A percentile compares a stretch with the other conserved stretches of the same genome.
Evolutionary conservation across 73 alveolate genomes (phyloP).

Genomic region (Paramecium primaurelia): DNA sequence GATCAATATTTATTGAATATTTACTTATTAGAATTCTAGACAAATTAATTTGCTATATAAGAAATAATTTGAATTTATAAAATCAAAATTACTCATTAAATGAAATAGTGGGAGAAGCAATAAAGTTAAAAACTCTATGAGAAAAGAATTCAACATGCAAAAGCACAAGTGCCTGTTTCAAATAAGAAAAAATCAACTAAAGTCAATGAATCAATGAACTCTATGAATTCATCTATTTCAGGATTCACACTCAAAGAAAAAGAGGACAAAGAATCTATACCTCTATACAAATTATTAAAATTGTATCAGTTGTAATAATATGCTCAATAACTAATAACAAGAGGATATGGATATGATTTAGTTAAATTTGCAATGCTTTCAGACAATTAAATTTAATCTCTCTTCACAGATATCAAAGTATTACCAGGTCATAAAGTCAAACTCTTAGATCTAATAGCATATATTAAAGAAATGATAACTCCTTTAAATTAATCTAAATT

Average conservation of each 20-base stretch:
- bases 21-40: neutral
- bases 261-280: conserved; percentile 17
- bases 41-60: neutral
- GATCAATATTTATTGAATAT: neutral
- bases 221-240: neutral
- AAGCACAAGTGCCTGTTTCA: conserved; percentile 28
- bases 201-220: neutral
- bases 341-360: conserved; percentile 58
- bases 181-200: conserved; percentile 22
- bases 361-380: conserved; percentile 11
- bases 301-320: conserved; percentile 23
- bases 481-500: neutral
- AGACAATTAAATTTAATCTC: conserved; percentile 7
- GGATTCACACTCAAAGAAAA: conserved; percentile 30
- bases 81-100: neutral
- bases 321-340: conserved; percentile 38
- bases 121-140: conserved; percentile 25
- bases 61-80: neutral
- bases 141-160: conserved; percentile 31
- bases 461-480: neutral
- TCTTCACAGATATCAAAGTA: conserved; percentile 39
- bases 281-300: conserved; percentile 44
- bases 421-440: conserved; percentile 63
- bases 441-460: neutral
- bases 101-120: conserved; percentile 60